phyloP scores from a whole-genome alignment of 495 filamentous ascomycete species.

The Aspergillus cavernicola region DNA sequence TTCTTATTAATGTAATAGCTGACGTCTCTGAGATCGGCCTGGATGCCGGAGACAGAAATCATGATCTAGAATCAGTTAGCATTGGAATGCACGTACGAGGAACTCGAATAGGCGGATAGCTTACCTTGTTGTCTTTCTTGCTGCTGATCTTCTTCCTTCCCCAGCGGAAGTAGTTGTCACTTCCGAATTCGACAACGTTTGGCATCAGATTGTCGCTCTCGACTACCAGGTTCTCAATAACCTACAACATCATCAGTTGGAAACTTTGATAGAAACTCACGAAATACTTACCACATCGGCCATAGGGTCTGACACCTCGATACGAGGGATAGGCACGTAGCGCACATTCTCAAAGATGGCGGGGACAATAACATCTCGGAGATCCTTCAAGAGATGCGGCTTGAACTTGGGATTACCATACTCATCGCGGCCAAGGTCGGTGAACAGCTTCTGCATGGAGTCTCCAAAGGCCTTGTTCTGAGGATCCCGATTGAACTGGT shows the following conservation, averaged over 20 bases:
- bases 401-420: slow-evolving; percentile 86
- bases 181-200: slow-evolving; percentile 85
- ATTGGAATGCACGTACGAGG: not conserved
- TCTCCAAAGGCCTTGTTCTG: slow-evolving; percentile 76
- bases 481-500: slow-evolving; percentile 84
- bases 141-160: slow-evolving; percentile 81
- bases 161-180: slow-evolving; percentile 94
- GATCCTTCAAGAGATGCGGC: slow-evolving; percentile 82
- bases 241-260: slow-evolving; percentile 12
- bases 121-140: slow-evolving; percentile 76
- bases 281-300: slow-evolving; percentile 60
- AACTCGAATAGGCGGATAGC: not conserved
- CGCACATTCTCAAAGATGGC: slow-evolving; percentile 79
- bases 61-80: slow-evolving; percentile 36
- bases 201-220: slow-evolving; percentile 97
- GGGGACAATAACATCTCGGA: slow-evolving; percentile 83
- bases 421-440: slow-evolving; percentile 78
- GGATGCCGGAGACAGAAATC: slow-evolving; percentile 82
- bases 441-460: slow-evolving; percentile 80
- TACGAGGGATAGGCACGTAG: slow-evolving; percentile 90
- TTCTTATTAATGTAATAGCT: slow-evolving; percentile 96
- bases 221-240: slow-evolving; percentile 91
- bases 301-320: slow-evolving; percentile 84
- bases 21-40: slow-evolving; percentile 65
- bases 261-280: not conserved